Evolutionary conservation across 352 stramenopile species (phyloP), one percentile per base, ranked within the genome.

Genomic region (Phytophthora citrophthora): DNA sequence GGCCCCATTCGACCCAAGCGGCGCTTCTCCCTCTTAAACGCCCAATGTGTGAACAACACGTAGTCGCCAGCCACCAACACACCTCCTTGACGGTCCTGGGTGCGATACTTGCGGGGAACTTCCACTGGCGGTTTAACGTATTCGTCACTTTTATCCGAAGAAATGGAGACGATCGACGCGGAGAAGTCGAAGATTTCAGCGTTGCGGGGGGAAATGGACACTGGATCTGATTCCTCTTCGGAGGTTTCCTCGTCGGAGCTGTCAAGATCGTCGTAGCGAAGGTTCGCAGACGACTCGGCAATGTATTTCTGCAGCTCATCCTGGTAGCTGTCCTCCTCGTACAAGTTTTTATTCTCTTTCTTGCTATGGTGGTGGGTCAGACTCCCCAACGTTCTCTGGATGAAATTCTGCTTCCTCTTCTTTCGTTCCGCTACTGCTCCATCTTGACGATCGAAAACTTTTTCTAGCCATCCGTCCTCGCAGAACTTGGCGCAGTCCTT

Each of bases 31-130:
- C 56, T 49, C 32, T 81, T 81, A 45, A 77, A 81, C 1, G 61
- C 72, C 60, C 54, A 61, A 20, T 73, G 63, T 0, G 72, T 81
- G 43, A 76, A 81, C 32, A 75, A 11, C 10, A 81, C 72, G 27
- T 50, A 32, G 5, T 64, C 12, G 29, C 68, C 72, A 31, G 58
- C 72, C 7, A 81, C 72, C 18, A 81, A 40, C 8, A 73, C 48
- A 20, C 72, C 72, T 7, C 72, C 72, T 2, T 63, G 40, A 12
- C 45, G 69, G 18, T 81, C 72, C 29, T 77, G 72, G 2, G 36
- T 61, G 18, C 49, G 69, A 47, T 81, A 77, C 2, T 32, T 72
- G 0, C 38, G 13, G 27, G 72, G 72, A 4, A 81, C 59, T 24
- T 72, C 44, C 13, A 81, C 72, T 6, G 72, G 72, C 45, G 72